Conservation (phyloP, 2,329 filamentous ascomycete genomes). For the Trichoderma aggressivum region DNA sequence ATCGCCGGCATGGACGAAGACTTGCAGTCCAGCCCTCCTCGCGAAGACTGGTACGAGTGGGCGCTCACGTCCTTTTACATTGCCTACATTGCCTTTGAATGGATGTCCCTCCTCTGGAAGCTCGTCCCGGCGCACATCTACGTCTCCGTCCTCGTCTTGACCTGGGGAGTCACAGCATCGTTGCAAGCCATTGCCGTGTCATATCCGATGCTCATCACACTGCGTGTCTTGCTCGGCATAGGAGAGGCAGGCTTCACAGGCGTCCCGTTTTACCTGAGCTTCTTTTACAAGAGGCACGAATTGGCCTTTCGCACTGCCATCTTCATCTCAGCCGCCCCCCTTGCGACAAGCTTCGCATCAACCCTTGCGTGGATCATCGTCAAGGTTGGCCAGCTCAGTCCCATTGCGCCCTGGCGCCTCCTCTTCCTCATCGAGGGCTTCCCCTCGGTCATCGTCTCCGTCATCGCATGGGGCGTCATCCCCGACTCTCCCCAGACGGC, state of each 20-base stretch:
- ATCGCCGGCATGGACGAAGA: constrained; percentile 63
- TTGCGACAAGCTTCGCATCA: constrained; percentile 76
- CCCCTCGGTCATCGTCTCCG: constrained; percentile 71
- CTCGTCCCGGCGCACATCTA: constrained; percentile 59
- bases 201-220: constrained; percentile 55
- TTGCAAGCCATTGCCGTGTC: constrained; percentile 65
- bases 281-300: constrained; percentile 65
- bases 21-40: constrained; percentile 48
- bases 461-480: constrained; percentile 69
- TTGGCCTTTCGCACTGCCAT: constrained; percentile 81
- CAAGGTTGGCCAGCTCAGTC: constrained; percentile 59
- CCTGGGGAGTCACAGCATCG: constrained; percentile 77
- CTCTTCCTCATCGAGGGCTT: constrained; percentile 84
- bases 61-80: constrained; percentile 60
- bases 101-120: constrained; percentile 62
- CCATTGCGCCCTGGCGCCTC: constrained; percentile 80
- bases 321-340: constrained; percentile 76
- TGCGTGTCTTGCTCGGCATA: constrained; percentile 57
- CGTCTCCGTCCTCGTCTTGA: constrained; percentile 60
- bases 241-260: constrained; percentile 65
- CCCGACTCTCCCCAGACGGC: constrained; percentile 72
- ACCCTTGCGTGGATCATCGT: constrained; percentile 77
- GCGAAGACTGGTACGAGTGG: constrained; percentile 55
- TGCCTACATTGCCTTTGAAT: constrained; percentile 62
- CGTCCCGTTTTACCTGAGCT: constrained; percentile 61